Conservation (phyloP, 31 red algal genomes). For the Pterothamnion heteromorphum region DNA sequence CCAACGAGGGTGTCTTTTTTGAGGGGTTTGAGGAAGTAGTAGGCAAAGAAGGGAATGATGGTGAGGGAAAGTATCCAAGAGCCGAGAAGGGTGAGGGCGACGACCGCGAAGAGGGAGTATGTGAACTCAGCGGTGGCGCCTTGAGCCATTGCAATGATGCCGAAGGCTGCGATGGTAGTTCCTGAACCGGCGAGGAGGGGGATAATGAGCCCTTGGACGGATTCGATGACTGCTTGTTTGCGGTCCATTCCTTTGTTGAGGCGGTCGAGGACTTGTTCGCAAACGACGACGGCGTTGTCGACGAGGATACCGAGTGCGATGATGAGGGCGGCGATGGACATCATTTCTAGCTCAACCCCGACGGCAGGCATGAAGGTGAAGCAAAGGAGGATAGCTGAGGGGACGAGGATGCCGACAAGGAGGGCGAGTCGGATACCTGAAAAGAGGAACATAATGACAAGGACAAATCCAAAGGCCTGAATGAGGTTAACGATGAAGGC, state of each 20-base stretch:
- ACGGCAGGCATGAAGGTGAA: not conserved
- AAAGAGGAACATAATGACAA: not conserved
- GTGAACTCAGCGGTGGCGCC: not conserved
- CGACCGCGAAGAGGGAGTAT: not conserved
- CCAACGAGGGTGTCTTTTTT: slow-evolving; percentile 21
- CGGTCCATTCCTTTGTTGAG: not conserved
- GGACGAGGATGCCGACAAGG: slow-evolving; percentile 10
- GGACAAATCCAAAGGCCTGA: not conserved
- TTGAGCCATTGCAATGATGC: not conserved
- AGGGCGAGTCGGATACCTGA: not conserved
- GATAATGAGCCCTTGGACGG: not conserved
- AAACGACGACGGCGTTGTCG: slow-evolving; percentile 5
- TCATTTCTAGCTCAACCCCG: not conserved
- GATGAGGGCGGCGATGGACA: slow-evolving; percentile 7
- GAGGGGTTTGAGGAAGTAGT: not conserved
- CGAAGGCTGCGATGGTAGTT: not conserved
- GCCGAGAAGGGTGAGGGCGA: not conserved
- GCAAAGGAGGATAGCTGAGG: slow-evolving; percentile 5
- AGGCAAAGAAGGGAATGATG: not conserved
- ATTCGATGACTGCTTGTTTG: not conserved
- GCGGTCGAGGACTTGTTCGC: not conserved
- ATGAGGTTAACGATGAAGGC: slow-evolving; percentile 21
- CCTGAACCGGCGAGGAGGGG: not conserved
- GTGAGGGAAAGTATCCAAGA: not conserved
- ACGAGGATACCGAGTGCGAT: slow-evolving; percentile 10